A percentile compares a stretch with the other conserved stretches of the same genome.
These are phyloP conservation scores for Collybia nuda DNA, from an alignment of 768 basidiomycete genomes.

Conservation along the genomic window DNA sequence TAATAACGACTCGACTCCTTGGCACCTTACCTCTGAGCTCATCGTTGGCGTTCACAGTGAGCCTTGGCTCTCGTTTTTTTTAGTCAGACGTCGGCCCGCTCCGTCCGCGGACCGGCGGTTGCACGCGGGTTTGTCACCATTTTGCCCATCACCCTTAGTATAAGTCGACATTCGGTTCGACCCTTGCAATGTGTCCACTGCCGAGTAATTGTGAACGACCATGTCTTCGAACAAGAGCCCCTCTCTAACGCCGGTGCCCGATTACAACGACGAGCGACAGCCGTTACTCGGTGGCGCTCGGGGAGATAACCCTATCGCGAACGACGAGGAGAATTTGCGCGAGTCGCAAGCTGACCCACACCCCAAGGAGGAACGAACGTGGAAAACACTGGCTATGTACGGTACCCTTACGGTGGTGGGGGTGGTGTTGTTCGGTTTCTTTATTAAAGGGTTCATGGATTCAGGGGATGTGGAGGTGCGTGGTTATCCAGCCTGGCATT, in stretches of 20 bases:
- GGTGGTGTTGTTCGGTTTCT: constrained; percentile 40
- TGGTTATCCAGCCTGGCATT: not conserved
- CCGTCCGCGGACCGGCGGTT: too few relatives aligned
- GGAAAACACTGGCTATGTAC: constrained; percentile 28
- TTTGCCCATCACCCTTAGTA: too few relatives aligned
- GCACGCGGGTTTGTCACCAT: too few relatives aligned
- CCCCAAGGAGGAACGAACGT: constrained; percentile 6
- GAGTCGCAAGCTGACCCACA: not conserved
- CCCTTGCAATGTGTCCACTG: too few relatives aligned
- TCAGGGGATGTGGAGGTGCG: constrained; percentile 66
- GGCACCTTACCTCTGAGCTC: too few relatives aligned
- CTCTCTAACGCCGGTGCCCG: not conserved
- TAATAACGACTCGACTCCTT: too few relatives aligned
- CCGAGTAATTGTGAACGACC: not conserved
- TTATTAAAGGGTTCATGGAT: constrained; percentile 73
- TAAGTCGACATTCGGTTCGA: too few relatives aligned
- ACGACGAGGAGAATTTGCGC: constrained; percentile 1
- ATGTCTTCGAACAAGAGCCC: not conserved
- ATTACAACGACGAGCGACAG: constrained; percentile 18
- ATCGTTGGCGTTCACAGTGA: too few relatives aligned
- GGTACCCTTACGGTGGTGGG: constrained; percentile 32
- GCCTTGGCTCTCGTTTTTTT: too few relatives aligned
- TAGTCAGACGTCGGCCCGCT: too few relatives aligned
- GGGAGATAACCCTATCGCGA: not conserved
- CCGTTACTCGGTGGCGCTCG: constrained; percentile 15